Evolutionary conservation across 1,284 basidiomycete species (phyloP).

Genomic region (Meripilus lineatus): DNA sequence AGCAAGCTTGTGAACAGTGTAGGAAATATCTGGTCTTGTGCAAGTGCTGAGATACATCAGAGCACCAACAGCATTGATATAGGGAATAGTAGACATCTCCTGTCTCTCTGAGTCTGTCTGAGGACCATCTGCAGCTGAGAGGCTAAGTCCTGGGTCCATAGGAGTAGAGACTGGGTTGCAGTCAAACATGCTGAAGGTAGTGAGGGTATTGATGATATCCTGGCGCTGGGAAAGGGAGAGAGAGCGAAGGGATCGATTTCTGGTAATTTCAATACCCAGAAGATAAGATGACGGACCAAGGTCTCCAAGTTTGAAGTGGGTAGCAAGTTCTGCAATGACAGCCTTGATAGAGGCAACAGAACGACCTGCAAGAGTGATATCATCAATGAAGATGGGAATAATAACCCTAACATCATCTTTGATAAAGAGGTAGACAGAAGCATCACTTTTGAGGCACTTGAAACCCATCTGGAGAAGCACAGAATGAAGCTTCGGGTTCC

Average conservation of each 20-base stretch:
- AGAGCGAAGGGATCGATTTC: slow-evolving; percentile 11
- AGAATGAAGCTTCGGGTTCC: slow-evolving; percentile 24
- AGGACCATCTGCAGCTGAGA: slow-evolving; percentile 5
- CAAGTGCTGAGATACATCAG: slow-evolving; percentile 24
- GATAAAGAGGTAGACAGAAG: slow-evolving; percentile 4
- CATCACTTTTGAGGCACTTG: slow-evolving; percentile 1
- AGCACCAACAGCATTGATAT: slow-evolving; percentile 20
- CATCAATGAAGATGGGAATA: slow-evolving; percentile 21
- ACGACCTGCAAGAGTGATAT: slow-evolving; percentile 15
- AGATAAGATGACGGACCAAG: slow-evolving; percentile 17
- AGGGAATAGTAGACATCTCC: slow-evolving; percentile 14
- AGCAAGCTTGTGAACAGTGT: slow-evolving; percentile 18
- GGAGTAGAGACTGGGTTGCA: slow-evolving; percentile 11
- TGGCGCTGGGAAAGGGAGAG: background rate
- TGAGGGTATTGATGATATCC: background rate
- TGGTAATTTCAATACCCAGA: slow-evolving; percentile 22
- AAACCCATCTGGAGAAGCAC: slow-evolving; percentile 14
- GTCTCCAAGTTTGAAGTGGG: slow-evolving; percentile 19
- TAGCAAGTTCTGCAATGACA: slow-evolving; percentile 10
- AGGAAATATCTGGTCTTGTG: slow-evolving; percentile 28
- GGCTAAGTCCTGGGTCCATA: slow-evolving; percentile 6
- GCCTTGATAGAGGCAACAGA: slow-evolving; percentile 7
- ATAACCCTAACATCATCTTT: slow-evolving; percentile 10
- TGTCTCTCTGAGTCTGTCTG: slow-evolving; percentile 6
- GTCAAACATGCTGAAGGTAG: background rate